Conservation (phyloP, 106 monocot genomes). For the Triglochin maritima region DNA sequence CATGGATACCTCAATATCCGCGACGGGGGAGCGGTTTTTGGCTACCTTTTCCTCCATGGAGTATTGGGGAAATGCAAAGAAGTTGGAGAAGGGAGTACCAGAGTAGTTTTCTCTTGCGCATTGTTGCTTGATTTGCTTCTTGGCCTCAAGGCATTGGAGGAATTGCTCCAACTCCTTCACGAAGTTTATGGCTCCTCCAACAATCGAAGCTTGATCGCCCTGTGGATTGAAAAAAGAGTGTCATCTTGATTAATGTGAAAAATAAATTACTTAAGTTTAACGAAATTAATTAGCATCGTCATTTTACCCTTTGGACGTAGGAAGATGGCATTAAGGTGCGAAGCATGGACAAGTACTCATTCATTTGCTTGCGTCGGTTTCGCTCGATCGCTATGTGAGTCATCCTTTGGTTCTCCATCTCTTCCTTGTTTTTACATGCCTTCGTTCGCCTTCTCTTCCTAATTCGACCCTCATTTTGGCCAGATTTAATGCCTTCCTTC, state of each 20-base stretch:
- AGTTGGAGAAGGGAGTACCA: constrained; percentile 21
- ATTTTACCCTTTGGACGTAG: constrained; percentile 34
- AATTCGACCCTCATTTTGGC: neutral
- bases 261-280: neutral
- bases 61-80: constrained; percentile 55
- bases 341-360: constrained; percentile 33
- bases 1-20: constrained; percentile 70
- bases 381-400: constrained; percentile 52
- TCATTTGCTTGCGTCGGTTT: constrained; percentile 47
- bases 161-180: constrained; percentile 72
- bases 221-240: constrained; percentile 33
- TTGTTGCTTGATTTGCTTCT: constrained; percentile 15
- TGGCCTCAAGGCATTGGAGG: constrained; percentile 48
- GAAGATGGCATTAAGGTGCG: constrained; percentile 45
- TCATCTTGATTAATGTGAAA: neutral
- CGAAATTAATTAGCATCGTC: neutral
- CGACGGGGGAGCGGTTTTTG: constrained; percentile 1
- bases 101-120: neutral
- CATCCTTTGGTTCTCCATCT: constrained; percentile 3
- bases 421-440: constrained; percentile 32
- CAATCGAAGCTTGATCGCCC: constrained; percentile 1
- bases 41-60: neutral
- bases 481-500: neutral
- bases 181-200: constrained; percentile 61
- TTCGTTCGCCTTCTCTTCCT: constrained; percentile 22